Evolutionary conservation across 495 filamentous ascomycete species (phyloP).

Genomic region (Acidiella bohemica): DNA sequence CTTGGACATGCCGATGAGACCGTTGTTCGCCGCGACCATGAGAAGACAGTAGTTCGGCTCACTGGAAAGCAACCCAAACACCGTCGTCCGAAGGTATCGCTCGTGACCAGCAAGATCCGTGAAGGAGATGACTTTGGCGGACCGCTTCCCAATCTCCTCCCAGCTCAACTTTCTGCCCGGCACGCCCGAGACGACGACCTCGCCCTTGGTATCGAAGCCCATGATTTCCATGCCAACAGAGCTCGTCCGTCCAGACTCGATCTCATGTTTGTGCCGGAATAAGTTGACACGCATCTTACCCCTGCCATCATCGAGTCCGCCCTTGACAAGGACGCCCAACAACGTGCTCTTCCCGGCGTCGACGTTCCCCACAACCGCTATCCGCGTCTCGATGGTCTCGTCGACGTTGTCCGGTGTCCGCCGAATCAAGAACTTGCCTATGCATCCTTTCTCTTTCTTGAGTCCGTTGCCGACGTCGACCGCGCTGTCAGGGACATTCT

Average conservation of each 20-base stretch:
- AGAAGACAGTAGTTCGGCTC: conserved; percentile 95
- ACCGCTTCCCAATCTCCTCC: conserved; percentile 95
- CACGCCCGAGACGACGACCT: conserved; percentile 65
- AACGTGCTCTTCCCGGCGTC: conserved; percentile 96
- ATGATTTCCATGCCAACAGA: conserved; percentile 99
- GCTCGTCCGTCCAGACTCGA: conserved; percentile 86
- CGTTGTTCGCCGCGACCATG: conserved; percentile 98
- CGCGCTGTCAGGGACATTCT: conserved; percentile 69
- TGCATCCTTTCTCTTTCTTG: conserved; percentile 55
- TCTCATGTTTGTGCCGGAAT: conserved; percentile 94
- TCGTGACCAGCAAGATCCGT: conserved; percentile 94
- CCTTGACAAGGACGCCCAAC: conserved; percentile 92
- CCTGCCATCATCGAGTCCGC: conserved; percentile 84
- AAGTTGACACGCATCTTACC: conserved; percentile 92
- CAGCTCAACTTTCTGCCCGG: conserved; percentile 83
- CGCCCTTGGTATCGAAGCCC: conserved; percentile 84
- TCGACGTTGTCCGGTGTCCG: conserved; percentile 60
- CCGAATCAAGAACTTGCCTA: conserved; percentile 74
- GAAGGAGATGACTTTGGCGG: conserved; percentile 91
- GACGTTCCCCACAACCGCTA: conserved; percentile 93
- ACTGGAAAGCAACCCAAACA: conserved; percentile 87
- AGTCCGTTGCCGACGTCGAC: conserved; percentile 45
- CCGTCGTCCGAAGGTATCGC: conserved; percentile 86
- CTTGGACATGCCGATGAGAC: conserved; percentile 93
- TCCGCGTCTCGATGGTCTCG: conserved; percentile 86